Evolutionary conservation across 129 eudicot species (phyloP).

Genomic region (Lonicera japonica): DNA sequence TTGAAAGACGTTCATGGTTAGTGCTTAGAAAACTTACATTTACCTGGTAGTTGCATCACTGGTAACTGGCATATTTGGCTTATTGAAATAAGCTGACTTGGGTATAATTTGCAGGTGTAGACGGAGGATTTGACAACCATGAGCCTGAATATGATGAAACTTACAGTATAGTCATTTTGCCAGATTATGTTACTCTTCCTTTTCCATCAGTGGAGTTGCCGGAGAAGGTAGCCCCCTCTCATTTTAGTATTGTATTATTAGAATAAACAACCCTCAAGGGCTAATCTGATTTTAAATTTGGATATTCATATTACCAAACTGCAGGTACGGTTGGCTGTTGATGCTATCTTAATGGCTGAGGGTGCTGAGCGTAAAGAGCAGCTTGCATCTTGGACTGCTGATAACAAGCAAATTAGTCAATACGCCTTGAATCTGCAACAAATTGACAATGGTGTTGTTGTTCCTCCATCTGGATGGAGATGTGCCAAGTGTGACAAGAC

Average conservation of each 20-base stretch:
- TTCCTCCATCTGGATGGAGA: conserved; percentile 94
- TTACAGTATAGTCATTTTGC: conserved; percentile 61
- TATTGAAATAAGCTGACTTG: not conserved
- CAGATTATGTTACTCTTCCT: conserved; percentile 57
- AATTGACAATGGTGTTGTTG: conserved; percentile 59
- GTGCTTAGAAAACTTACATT: not conserved
- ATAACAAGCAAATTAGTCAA: conserved; percentile 63
- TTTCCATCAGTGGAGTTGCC: conserved; percentile 91
- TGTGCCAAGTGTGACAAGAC: conserved; percentile 87
- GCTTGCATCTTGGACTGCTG: conserved; percentile 91
- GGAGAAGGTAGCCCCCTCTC: conserved; percentile 49
- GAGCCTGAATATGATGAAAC: conserved; percentile 71
- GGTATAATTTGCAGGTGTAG: conserved; percentile 46
- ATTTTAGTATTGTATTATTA: not conserved
- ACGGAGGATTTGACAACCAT: conserved; percentile 85
- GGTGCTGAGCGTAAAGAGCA: conserved; percentile 96
- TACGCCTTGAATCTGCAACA: conserved; percentile 70
- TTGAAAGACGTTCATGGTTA: too few relatives aligned
- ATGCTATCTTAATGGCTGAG: conserved; percentile 65
- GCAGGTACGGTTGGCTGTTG: conserved; percentile 92
- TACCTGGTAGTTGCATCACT: not conserved
- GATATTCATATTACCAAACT: not conserved
- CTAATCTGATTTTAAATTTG: not conserved
- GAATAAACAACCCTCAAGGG: not conserved
- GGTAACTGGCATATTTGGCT: not conserved